Base-by-base conservation (phyloP, 2,329 filamentous ascomycete genomes). In the Fusarium ambrosium region DNA sequence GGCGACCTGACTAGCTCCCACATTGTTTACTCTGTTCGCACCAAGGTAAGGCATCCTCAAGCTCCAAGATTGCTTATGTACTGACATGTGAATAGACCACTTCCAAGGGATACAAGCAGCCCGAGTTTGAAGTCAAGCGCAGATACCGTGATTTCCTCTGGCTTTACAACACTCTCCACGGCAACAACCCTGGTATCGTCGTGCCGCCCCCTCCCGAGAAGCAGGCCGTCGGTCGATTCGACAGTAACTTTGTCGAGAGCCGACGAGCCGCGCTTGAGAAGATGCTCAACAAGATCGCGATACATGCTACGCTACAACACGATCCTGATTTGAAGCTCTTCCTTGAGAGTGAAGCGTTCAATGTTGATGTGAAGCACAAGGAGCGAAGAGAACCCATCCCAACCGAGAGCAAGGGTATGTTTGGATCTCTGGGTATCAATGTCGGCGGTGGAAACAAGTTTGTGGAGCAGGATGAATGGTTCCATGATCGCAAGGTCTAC, bases 391-490 rank as follows among this genome's bases (percentile, higher is more conserved):
- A 98, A 69, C 94, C 94, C 3, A 91, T 95, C 63, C 88, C 97
- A 5, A 91, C 91, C 48, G 97, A 98, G 84, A 97, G 92, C 85
- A 98, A 98, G 85, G 95, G 97, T 64, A 93, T 98, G 86, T 91
- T 98, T 78, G 94, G 95, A 79, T 94, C 92, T 18, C 89, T 98
- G 64, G 94, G 95, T 24, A 89, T 97, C 72, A 93, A 89, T 72
- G 91, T 96, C 29, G 94, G 95, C 34, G 89, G 92, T 68, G 89
- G 91, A 64, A 92, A 89, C 78, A 99, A 99, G 83, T 99, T 99
- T 84, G 92, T 99, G 43, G 97, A 99, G 84, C 97, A 98, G 81
- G 97, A 99, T 82, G 97, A 99, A 85, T 99, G 96, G 97, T 99
- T 99, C 85, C 96, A 99, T 79, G 97, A 99, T 77, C 95, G 97